Evolutionary conservation across 169 alveolate species (phyloP).

Genomic region (Blepharisma undulans): DNA sequence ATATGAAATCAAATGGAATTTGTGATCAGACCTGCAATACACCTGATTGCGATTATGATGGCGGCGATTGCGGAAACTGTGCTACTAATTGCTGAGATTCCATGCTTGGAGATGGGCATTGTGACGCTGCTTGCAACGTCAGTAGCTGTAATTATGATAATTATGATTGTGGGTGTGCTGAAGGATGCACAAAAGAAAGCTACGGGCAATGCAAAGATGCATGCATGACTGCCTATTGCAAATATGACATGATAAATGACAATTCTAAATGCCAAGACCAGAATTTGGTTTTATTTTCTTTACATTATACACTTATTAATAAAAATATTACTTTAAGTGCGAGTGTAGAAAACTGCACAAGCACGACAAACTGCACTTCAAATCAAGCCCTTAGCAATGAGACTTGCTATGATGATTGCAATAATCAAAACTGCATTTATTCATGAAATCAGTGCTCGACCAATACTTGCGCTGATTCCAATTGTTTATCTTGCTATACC

Average conservation of each 20-base stretch:
- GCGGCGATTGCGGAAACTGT: neutral
- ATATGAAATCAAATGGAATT: neutral
- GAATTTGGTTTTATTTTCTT: neutral
- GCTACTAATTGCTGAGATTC: neutral
- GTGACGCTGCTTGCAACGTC: conserved; percentile 28
- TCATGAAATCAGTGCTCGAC: neutral
- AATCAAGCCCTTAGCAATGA: neutral
- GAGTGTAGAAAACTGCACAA: neutral
- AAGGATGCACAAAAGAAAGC: neutral
- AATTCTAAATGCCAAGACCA: neutral
- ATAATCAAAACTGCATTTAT: neutral
- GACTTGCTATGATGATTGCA: neutral
- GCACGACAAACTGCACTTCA: neutral
- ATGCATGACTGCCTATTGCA: neutral
- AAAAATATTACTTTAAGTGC: neutral
- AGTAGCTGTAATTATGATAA: conserved; percentile 28
- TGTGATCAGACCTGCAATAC: neutral
- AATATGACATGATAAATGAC: neutral
- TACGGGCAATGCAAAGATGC: neutral
- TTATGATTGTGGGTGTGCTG: conserved; percentile 19
- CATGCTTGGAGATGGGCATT: conserved; percentile 32
- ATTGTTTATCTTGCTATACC: neutral
- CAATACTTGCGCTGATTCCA: neutral
- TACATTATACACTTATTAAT: neutral
- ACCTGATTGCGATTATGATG: neutral